Evolutionary conservation across 2,329 filamentous ascomycete species (phyloP).

Genomic region (Penicillium sp.): DNA sequence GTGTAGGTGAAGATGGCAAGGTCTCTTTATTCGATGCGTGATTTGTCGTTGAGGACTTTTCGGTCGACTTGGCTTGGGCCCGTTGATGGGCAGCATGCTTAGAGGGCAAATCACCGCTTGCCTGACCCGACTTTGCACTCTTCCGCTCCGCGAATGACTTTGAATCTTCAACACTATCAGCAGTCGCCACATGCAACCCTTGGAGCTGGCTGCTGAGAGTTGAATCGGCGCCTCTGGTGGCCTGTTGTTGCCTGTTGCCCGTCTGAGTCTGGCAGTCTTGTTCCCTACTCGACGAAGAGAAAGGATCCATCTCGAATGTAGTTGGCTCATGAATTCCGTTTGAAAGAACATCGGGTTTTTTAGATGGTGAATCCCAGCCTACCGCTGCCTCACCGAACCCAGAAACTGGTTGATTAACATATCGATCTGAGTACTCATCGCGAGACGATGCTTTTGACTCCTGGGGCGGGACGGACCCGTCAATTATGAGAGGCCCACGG

Average conservation of each 20-base stretch:
- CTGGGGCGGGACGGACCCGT: slow-evolving; percentile 42
- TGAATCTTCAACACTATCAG: slow-evolving; percentile 18
- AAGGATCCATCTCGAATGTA: slow-evolving; percentile 33
- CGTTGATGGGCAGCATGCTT: slow-evolving; percentile 11
- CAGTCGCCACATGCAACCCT: slow-evolving; percentile 34
- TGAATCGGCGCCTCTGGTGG: not conserved
- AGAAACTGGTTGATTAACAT: slow-evolving; percentile 2
- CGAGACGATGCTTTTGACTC: slow-evolving; percentile 24
- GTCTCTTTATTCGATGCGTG: slow-evolving; percentile 27
- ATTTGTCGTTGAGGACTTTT: slow-evolving; percentile 18
- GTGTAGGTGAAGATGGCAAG: slow-evolving; percentile 26
- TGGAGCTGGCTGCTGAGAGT: slow-evolving; percentile 36
- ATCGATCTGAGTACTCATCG: slow-evolving; percentile 31
- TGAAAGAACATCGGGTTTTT: slow-evolving; percentile 5
- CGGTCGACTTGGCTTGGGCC: slow-evolving; percentile 8
- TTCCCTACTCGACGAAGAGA: slow-evolving; percentile 24
- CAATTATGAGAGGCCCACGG: slow-evolving; percentile 44
- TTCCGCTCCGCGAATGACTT: slow-evolving; percentile 23
- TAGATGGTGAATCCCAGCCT: slow-evolving; percentile 10
- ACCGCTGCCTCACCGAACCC: slow-evolving; percentile 4
- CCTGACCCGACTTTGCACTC: slow-evolving; percentile 18
- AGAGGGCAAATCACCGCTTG: slow-evolving; percentile 4
- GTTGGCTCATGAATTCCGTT: slow-evolving; percentile 28
- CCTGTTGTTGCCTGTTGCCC: slow-evolving; percentile 25
- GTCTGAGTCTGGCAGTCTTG: slow-evolving; percentile 22